Evolutionary conservation across 805 yeast genomes (phyloP), one percentile per base, ranked within the genome.

Genomic region (Jamesozyma lodderae): DNA sequence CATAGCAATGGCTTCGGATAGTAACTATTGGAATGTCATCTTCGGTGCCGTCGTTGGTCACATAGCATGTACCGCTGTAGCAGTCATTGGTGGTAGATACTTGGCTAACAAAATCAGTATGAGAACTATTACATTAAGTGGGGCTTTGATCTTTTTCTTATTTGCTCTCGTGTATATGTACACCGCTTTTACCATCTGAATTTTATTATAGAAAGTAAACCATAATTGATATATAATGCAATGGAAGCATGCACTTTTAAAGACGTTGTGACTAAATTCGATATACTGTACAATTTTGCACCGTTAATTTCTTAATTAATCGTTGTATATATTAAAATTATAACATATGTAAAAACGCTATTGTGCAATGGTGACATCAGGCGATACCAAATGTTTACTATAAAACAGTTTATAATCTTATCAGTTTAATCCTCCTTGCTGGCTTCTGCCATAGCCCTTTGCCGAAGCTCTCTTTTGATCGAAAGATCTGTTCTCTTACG

Each of bases 1-100:
- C 24, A 87, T 92, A 52, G 97, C 97, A 29, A 82, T 92, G 94
- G 96, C 97, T 37, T 95, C 98, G 1, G 96, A 96, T 28, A 79
- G 86, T 31, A 82, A 87, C 60, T 92, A 86, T 64, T 79, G 92
- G 88, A 70, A 70, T 48, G 94, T 88, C 28, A 85, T 90, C 33
- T 49, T 79, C 33, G 98, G 99, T 44, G 95, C 94, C 16, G 75
- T 86, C 27, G 60, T 81, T 31, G 99, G 98, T 24, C 99, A 92
- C 62, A 78, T 81, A 8, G 33, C 82, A 8, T 92, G 97, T 64
- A 84, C 96, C 0, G 75, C 75, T 24, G 74, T 86, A 42, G 97
- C 98, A n/a, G 94, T 90, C 32, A 36, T 84, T 39, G 96, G 97
- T 35, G 99, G 99, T 22, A 83, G 82, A 64, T 70, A 84, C 41